Base-by-base conservation (phyloP, 1,284 basidiomycete genomes). In the Papiliotrema terrestris region DNA sequence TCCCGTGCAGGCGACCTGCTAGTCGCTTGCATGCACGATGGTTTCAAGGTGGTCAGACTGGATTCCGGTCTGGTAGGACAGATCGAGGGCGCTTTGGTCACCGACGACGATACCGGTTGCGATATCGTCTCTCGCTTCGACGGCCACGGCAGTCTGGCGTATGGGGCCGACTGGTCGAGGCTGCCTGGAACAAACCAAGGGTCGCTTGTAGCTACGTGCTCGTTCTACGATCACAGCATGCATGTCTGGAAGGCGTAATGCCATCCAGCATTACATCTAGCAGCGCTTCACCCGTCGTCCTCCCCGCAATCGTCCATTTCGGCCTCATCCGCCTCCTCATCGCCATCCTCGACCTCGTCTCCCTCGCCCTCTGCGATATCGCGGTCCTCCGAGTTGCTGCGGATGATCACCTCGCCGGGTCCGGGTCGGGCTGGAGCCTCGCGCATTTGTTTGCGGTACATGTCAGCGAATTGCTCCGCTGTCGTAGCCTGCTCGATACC, bases 1-100 rank as follows among this genome's bases (percentile, higher is more conserved):
- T 59, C 67, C 2, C 82, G 86, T 38, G 80, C 80, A 57, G 68
- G 81, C 23, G 87, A 93, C 64, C 79, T 98, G 1, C 81, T 98
- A 26, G 84, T 93, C 11, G 96, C 92, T 0, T 91, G 89, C 70
- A 99, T 98, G 96, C 94, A 97, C 69, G 92, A 91, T 60, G 95
- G 96, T 1, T 95, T 92, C 82, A 95, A 94, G 66, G 80, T 94
- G 8, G 75, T 93, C 35, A 79, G 75, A 1, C 83, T 88, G 57
- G 58, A 54, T 15, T 36, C 36, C 20, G 46, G 26, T 4, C 17
- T 56, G 2, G 8, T 36, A 2, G 36, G 17, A 13, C 19, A 25
- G 25, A 32, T 26, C 15, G 22, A 26, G 5, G 39, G 8, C 17
- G 39, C 43, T 22, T 51, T 9, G 19, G 41, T 9, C 8, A 50